Evolutionary conservation across 2,329 filamentous ascomycete genomes (phyloP).

Genomic region (Chaetomium olivaceum): DNA sequence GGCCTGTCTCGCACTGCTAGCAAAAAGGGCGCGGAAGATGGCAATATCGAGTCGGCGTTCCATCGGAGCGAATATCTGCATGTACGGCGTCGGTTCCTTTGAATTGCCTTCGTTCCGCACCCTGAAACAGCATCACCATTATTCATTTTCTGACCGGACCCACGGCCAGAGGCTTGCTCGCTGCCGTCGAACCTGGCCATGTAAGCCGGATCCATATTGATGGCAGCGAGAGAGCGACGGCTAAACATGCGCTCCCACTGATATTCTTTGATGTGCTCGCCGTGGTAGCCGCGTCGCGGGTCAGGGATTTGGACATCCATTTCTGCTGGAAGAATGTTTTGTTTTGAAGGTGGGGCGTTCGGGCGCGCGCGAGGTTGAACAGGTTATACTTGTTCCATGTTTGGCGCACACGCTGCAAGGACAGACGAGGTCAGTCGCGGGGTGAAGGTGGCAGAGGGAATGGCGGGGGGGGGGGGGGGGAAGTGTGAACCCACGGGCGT

Average conservation of each 20-base stretch:
- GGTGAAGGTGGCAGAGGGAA: slow-evolving; percentile 2
- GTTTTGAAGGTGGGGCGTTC: slow-evolving; percentile 44
- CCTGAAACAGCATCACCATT: slow-evolving; percentile 20
- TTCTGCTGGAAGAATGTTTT: slow-evolving; percentile 97
- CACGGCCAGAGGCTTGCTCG: slow-evolving; percentile 78
- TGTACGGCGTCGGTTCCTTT: slow-evolving; percentile 71
- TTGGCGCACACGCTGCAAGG: slow-evolving; percentile 78
- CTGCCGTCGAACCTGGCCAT: slow-evolving; percentile 81
- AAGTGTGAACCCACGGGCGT: slow-evolving; percentile 54
- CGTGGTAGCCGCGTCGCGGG: slow-evolving; percentile 85
- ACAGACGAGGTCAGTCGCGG: slow-evolving; percentile 10
- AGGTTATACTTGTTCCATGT: slow-evolving; percentile 98
- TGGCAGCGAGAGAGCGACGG: slow-evolving; percentile 74
- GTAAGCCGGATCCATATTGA: slow-evolving; percentile 79
- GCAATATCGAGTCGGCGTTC: slow-evolving; percentile 93
- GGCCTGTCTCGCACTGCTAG: slow-evolving; percentile 88
- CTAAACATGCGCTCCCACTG: slow-evolving; percentile 95
- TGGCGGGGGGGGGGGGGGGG: not conserved
- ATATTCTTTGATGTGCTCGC: slow-evolving; percentile 88
- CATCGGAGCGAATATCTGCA: slow-evolving; percentile 88
- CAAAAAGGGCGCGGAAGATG: slow-evolving; percentile 89
- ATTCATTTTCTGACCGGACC: slow-evolving; percentile 61
- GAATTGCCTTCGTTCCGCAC: slow-evolving; percentile 40
- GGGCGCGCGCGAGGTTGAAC: slow-evolving; percentile 73
- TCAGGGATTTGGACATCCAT: slow-evolving; percentile 84